These are phyloP conservation scores for Mallotus repandus DNA, from an alignment of 441 rosid genomes.

Conservation along the genomic window DNA sequence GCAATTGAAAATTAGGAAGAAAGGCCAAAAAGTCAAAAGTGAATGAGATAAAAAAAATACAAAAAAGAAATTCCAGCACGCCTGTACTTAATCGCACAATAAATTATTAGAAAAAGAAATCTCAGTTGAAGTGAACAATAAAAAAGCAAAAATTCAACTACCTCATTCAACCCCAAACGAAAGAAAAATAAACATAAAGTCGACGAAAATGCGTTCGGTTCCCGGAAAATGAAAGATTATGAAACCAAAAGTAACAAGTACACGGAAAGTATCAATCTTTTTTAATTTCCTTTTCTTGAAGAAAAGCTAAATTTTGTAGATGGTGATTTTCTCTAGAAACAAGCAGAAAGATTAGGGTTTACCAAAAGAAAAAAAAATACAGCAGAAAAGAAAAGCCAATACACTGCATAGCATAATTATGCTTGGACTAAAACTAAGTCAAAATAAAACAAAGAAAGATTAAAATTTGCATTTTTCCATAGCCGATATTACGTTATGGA, in stretches of 20 bases:
- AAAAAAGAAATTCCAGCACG: not conserved
- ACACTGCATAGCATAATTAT: not conserved
- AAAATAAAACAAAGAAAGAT: not conserved
- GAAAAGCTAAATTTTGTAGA: not conserved
- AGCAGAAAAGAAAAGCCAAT: not conserved
- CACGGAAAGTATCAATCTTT: not conserved
- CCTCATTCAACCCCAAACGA: not conserved
- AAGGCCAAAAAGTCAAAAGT: not conserved
- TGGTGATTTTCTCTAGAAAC: conserved; percentile 15
- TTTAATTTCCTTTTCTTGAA: too few relatives aligned
- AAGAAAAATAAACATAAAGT: not conserved
- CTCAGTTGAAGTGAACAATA: not conserved
- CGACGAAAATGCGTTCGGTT: not conserved
- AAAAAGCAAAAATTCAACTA: not conserved
- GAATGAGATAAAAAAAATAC: not conserved
- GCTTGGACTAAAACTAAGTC: too few relatives aligned
- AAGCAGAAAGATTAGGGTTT: conserved; percentile 22
- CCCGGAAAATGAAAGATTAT: not conserved
- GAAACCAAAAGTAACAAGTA: not conserved
- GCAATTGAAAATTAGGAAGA: not conserved
- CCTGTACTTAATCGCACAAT: not conserved
- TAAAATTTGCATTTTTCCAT: not conserved
- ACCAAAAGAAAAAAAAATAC: not conserved
- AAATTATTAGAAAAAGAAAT: not conserved
- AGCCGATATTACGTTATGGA: not conserved